Percentiles rank a stretch among this genome's conserved stretches.
These are phyloP conservation scores for Bromus sterilis DNA, from an alignment of 176 grass and related monocot genomes.

Conservation along the genomic window DNA sequence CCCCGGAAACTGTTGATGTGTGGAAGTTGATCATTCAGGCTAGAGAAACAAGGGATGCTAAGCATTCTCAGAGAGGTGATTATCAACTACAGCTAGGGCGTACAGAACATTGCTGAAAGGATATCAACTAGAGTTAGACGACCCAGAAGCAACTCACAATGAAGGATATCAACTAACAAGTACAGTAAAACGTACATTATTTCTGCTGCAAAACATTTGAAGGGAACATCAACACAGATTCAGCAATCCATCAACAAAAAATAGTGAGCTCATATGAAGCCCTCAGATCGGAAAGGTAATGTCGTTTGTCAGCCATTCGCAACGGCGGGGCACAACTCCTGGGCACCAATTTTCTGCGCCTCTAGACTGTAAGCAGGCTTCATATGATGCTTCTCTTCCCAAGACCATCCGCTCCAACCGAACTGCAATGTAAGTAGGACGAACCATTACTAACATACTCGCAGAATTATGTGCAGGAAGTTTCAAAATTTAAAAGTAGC, in stretches of 20 bases:
- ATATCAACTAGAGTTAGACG: background rate
- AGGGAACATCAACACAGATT: slow-evolving; percentile 1
- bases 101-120: background rate
- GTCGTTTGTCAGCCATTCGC: background rate
- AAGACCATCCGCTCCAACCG: slow-evolving; percentile 7
- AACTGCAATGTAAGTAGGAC: background rate
- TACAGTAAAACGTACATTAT: slow-evolving; percentile 19
- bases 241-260: background rate
- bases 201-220: slow-evolving; percentile 5
- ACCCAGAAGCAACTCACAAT: background rate
- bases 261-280: background rate
- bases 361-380: background rate
- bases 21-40: background rate
- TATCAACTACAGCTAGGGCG: background rate
- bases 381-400: background rate
- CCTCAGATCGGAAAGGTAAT: background rate
- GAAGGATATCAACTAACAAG: background rate
- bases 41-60: background rate
- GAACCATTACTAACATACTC: slow-evolving; percentile 4
- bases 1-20: background rate
- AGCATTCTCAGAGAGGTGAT: background rate
- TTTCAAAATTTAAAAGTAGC: background rate
- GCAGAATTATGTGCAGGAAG: background rate
- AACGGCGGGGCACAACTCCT: background rate
- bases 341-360: background rate